Base-by-base conservation (phyloP, 2,329 filamentous ascomycete genomes). In the Hypoxylon sp. region DNA sequence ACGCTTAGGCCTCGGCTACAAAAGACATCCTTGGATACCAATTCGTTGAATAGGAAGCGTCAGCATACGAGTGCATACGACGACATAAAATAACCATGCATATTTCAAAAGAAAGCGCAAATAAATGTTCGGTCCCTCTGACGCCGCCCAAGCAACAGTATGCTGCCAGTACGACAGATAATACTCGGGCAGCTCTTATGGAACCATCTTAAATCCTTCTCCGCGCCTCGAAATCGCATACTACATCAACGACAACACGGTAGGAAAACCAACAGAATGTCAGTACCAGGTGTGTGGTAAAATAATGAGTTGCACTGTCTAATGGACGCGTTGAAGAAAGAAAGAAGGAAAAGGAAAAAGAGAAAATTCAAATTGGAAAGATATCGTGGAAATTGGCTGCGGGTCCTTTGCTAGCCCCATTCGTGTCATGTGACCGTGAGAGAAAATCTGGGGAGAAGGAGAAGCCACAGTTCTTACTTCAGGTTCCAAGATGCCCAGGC, bases 271-370 rank as follows among this genome's bases (percentile, higher is more conserved):
- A 76, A 79, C 88, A 91, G 84, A 89, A 92, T 80, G 88, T 76
- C 79, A 77, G 73, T 47, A 68, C 74, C 77, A 71, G 72, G 77
- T 72, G 77, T 78, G 77, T 74, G 72, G 71, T 76, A 73, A 72
- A 51, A 77, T 81, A 79, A 84, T 86, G 86, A 80, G 80, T 82
- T 88, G 89, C 84, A 92, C 89, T 93, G 89, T 93, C 90, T 92
- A 77, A 78, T 81, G 86, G 87, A 80, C 82, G 88, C 87, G 86
- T 88, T 83, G 77, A 64, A 71, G 72, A 71, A 66, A 67, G 71
- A 74, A 72, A 71, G 69, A 73, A 46, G 13, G n/a, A n/a, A 53
- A 48, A 43, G 19, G n/a, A 19, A 25, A 32, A 12, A 36, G 0
- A 25, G 32, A 26, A 60, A 57, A 36, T 51, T 37, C 11, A 6